Conservation (phyloP, 495 filamentous ascomycete genomes). For the Penicillium cinerascens region DNA sequence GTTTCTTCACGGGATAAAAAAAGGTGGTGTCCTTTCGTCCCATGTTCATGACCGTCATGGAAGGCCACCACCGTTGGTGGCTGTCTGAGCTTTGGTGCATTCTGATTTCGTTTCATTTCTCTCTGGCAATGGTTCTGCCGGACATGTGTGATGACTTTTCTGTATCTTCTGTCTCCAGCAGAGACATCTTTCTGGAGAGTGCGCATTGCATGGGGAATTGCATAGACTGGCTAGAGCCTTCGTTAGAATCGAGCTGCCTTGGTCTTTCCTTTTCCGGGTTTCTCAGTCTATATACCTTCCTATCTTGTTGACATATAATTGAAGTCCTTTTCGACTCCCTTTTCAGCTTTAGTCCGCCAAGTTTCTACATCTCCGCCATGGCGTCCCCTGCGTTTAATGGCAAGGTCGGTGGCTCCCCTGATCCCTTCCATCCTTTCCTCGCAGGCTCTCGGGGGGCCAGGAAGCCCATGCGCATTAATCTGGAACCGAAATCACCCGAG, state of each 20-base stretch:
- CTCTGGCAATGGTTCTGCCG: neutral
- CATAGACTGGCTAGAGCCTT: conserved; percentile 6
- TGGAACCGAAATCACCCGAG: neutral
- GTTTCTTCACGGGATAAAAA: conserved; percentile 11
- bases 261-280: neutral
- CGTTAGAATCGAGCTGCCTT: neutral
- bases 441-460: neutral
- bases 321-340: neutral
- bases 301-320: no score
- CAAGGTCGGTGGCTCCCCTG: neutral
- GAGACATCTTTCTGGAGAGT: neutral
- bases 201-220: conserved; percentile 11
- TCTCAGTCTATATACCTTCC: neutral
- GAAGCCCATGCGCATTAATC: neutral
- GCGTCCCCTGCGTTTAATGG: neutral
- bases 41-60: conserved; percentile 1
- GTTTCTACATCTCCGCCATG: no score
- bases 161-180: neutral
- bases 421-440: neutral
- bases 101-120: neutral
- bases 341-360: neutral
- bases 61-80: neutral
- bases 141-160: conserved; percentile 8
- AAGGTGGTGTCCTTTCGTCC: conserved; percentile 2
- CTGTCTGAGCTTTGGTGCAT: neutral